Evolutionary conservation across 371 early-diverging fungal species (phyloP).

Genomic region (Rhizopus delemar): DNA sequence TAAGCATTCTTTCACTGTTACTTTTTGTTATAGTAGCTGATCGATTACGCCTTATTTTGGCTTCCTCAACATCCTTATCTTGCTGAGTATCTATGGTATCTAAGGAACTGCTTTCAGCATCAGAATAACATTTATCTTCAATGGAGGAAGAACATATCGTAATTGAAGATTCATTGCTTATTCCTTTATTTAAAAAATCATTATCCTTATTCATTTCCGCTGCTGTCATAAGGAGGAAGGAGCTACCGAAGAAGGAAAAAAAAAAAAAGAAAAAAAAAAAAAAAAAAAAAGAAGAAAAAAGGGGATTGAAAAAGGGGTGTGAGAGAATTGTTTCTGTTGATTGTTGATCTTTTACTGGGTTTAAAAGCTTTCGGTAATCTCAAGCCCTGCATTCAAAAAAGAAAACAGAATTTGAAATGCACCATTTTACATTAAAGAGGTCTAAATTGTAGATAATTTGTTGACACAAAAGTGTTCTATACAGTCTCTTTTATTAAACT

Average conservation of each 20-base stretch:
- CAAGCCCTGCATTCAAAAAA: no score
- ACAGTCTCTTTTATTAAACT: no score
- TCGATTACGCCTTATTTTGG: slow-evolving; percentile 16
- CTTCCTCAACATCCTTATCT: slow-evolving; percentile 2
- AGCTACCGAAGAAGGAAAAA: background rate
- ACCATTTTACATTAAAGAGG: no score
- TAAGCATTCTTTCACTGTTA: background rate
- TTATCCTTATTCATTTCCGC: background rate
- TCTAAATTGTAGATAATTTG: no score
- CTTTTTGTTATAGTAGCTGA: slow-evolving; percentile 28
- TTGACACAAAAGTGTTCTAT: no score
- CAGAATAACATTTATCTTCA: slow-evolving; percentile 21
- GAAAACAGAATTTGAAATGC: no score
- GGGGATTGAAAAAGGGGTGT: background rate
- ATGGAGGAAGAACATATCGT: slow-evolving; percentile 18
- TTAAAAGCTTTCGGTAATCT: no score
- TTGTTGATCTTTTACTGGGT: no score
- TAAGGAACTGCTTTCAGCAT: slow-evolving; percentile 20
- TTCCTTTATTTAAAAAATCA: slow-evolving; percentile 7
- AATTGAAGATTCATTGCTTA: slow-evolving; percentile 18
- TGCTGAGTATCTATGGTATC: slow-evolving; percentile 24
- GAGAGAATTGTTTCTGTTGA: no score
- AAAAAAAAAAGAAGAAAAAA: slow-evolving; percentile 4
- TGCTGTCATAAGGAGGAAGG: background rate
- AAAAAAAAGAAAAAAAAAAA: background rate